Percentiles rank a stretch among this genome's conserved stretches.
Conservation (phyloP, 2,329 filamentous ascomycete species). For the Tricladium varicosporioides region DNA sequence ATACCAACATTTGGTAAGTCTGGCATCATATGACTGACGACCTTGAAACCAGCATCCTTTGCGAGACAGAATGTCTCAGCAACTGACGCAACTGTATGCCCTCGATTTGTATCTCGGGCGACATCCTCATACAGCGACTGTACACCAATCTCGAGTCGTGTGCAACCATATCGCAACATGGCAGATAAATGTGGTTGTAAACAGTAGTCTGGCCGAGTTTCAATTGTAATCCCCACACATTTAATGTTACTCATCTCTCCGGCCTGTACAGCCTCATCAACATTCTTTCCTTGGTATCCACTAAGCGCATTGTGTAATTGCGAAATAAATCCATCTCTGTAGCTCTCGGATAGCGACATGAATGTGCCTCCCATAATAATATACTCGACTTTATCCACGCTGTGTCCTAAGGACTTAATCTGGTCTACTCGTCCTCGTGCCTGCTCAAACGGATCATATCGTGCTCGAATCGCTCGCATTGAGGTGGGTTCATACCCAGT, state of each 20-base stretch:
- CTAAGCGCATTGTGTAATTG: slow-evolving; percentile 96
- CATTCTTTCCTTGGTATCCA: slow-evolving; percentile 89
- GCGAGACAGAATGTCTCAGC: slow-evolving; percentile 96
- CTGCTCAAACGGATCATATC: slow-evolving; percentile 98
- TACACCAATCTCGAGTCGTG: slow-evolving; percentile 88
- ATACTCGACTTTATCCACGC: slow-evolving; percentile 98
- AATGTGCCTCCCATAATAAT: slow-evolving; percentile 99
- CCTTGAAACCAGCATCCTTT: slow-evolving; percentile 98
- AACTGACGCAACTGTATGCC: slow-evolving; percentile 92
- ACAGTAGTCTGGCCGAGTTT: slow-evolving; percentile 96
- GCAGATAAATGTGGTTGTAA: slow-evolving; percentile 90
- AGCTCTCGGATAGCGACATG: slow-evolving; percentile 89
- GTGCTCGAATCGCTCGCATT: slow-evolving; percentile 94
- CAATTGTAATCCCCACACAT: slow-evolving; percentile 97
- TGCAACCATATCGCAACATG: slow-evolving; percentile 98
- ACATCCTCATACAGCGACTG: slow-evolving; percentile 98
- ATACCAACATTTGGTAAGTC: slow-evolving; percentile 97
- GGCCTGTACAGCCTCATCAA: slow-evolving; percentile 91
- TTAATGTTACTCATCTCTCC: slow-evolving; percentile 97
- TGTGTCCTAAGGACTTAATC: slow-evolving; percentile 92
- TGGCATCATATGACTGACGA: slow-evolving; percentile 99
- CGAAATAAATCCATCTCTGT: slow-evolving; percentile 90
- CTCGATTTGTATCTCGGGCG: slow-evolving; percentile 94
- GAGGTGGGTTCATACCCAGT: slow-evolving; percentile 98
- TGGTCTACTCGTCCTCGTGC: slow-evolving; percentile 94